Evolutionary conservation across 768 basidiomycete genomes (phyloP), one percentile per base, ranked within the genome.

Genomic region (Termitomyces sp.): DNA sequence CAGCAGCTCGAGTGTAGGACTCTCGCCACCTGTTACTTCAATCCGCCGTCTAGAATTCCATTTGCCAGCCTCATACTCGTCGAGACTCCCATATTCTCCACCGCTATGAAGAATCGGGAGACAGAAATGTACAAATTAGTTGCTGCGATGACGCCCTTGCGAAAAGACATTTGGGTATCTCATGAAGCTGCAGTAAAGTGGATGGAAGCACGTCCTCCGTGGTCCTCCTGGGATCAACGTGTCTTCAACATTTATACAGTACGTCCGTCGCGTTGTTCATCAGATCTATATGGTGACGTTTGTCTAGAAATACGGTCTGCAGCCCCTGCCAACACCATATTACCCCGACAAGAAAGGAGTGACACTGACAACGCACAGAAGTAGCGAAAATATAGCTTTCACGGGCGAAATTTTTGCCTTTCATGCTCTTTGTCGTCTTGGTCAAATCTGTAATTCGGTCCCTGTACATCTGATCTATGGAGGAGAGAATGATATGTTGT

Each of bases 381-480:
- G 60, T 24, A 64, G 62, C 10, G 69, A 72, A 34, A 67, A 68
- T 24, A 62, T 63, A 5, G 69, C 68, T 2, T 71, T 72, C 54
- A 68, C 64, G 2, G 69, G 69, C 5, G 64, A 59, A 32, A 30
- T 22, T 0, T 68, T 62, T 42, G 43, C 64, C 4, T 64, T 61
- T 16, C 65, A 71, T 32, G 68, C 68, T 5, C 55, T 71, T 12
- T 61, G 69, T 43, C 68, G 66, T 22, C 55, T 72, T 4, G 70
- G 65, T 57, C 67, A 67, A 46, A 71, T 72, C 20, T 71, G 68
- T 44, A 58, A 59, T 20, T 54, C 60, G 20, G 34, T 69, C 1
- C 70, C 71, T 3, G 67, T 71, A 5, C 71, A 72, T 61, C 51
- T 72, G 37, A 68, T 72, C 6, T 72, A 63, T 53, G 71, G 71